Percentiles rank a stretch among this genome's conserved stretches.
phyloP scores from a whole-genome alignment of 192 early-diverging fungal species.

The Linnemannia hyalina region DNA sequence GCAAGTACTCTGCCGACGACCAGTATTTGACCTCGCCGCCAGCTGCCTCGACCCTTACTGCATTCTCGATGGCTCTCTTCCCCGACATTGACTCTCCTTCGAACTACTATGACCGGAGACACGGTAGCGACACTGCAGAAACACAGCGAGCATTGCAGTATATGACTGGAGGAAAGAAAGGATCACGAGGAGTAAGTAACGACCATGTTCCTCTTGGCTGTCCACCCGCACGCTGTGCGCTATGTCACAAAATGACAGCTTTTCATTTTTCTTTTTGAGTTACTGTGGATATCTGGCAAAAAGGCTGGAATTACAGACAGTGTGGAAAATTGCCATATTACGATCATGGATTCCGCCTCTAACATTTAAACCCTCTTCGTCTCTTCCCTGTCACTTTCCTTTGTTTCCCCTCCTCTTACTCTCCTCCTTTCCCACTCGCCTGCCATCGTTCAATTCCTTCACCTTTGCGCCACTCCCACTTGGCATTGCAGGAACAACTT shows the following conservation, averaged over 20 bases:
- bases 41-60: slow-evolving; percentile 9
- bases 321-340: no score
- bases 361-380: background rate
- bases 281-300: background rate
- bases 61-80: slow-evolving; percentile 26
- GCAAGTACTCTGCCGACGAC: slow-evolving; percentile 44
- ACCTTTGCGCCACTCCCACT: background rate
- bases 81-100: slow-evolving; percentile 19
- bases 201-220: background rate
- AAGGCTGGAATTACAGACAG: no score
- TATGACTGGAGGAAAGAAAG: slow-evolving; percentile 29
- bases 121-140: slow-evolving; percentile 30
- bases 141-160: slow-evolving; percentile 25
- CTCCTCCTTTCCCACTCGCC: background rate
- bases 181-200: slow-evolving; percentile 3
- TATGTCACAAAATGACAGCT: background rate
- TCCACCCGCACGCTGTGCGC: background rate
- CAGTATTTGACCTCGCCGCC: background rate
- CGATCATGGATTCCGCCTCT: no score
- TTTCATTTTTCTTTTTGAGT: background rate
- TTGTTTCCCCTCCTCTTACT: background rate
- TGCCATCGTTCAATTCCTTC: background rate
- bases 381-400: background rate
- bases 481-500: background rate
- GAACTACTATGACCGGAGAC: slow-evolving; percentile 18